Evolutionary conservation across 73 alveolate species (phyloP).

Genomic region (Paramecium pentaurelia): DNA sequence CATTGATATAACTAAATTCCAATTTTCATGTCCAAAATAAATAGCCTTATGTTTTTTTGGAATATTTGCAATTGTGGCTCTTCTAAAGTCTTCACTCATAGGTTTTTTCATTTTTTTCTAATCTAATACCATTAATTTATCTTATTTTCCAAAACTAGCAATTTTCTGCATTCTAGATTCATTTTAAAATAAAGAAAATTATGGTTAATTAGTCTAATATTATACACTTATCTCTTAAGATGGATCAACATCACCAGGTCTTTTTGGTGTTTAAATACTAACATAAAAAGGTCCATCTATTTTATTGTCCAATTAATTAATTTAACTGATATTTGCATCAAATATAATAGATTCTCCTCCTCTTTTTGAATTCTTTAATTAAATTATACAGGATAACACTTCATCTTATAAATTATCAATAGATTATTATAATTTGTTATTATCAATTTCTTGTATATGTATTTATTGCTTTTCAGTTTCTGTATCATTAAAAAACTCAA

Average conservation of each 20-base stretch:
- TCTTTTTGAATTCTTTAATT: not conserved
- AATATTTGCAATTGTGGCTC: not conserved
- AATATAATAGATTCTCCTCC: not conserved
- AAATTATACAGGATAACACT: not conserved
- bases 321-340: not conserved
- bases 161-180: not conserved
- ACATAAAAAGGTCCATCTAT: conserved; percentile 16
- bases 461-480: not conserved
- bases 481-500: conserved; percentile 15
- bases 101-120: not conserved
- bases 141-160: conserved; percentile 10
- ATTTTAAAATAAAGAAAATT: not conserved
- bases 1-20: conserved; percentile 80
- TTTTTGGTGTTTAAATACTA: not conserved
- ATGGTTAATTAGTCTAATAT: not conserved
- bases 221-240: not conserved
- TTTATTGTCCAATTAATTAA: not conserved
- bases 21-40: conserved; percentile 75
- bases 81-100: not conserved
- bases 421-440: not conserved
- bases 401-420: not conserved
- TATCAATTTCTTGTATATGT: not conserved
- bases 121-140: not conserved
- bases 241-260: conserved; percentile 23
- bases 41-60: conserved; percentile 20